Percentiles rank a stretch among this genome's conserved stretches.
Evolutionary conservation across 2,329 filamentous ascomycete genomes (phyloP).

Genomic region (Myrmaecium sp.): DNA sequence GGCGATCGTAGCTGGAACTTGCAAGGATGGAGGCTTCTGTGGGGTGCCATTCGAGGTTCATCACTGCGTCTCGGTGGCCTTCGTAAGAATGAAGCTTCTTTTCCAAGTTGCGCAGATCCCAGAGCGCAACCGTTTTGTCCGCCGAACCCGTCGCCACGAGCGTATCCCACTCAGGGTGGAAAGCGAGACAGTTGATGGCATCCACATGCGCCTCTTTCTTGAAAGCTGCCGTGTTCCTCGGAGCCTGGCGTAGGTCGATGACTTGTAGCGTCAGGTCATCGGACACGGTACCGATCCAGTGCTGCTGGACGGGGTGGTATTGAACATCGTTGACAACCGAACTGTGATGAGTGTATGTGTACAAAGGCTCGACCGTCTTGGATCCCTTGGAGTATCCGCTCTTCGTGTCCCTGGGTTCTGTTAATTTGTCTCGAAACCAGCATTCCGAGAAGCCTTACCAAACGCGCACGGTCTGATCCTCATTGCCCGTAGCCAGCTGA

Average conservation of each 20-base stretch:
- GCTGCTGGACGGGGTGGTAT: conserved; percentile 73
- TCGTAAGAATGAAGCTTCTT: conserved; percentile 80
- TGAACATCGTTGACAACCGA: conserved; percentile 95
- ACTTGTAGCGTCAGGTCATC: conserved; percentile 91
- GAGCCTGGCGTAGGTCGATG: conserved; percentile 60
- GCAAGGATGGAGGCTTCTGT: conserved; percentile 76
- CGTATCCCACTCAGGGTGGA: conserved; percentile 82
- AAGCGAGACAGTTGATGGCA: conserved; percentile 89
- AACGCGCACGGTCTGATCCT: conserved; percentile 78
- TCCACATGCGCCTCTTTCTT: conserved; percentile 67
- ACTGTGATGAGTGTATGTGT: conserved; percentile 72
- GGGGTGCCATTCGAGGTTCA: conserved; percentile 88
- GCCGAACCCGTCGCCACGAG: conserved; percentile 84
- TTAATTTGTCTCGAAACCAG: conserved; percentile 2
- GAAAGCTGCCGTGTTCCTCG: conserved; percentile 50
- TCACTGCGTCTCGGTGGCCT: conserved; percentile 77
- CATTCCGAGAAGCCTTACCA: conserved; percentile 44
- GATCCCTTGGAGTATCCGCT: conserved; percentile 51
- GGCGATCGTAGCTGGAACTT: conserved; percentile 80
- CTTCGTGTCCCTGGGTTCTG: conserved; percentile 50
- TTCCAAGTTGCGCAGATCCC: conserved; percentile 85
- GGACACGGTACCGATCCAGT: conserved; percentile 75
- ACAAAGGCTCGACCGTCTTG: conserved; percentile 51
- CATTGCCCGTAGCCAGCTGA: conserved; percentile 73
- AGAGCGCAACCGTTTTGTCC: conserved; percentile 87